phyloP scores from a whole-genome alignment of 345 rosid species.

The Cardamine chenopodiifolia region DNA sequence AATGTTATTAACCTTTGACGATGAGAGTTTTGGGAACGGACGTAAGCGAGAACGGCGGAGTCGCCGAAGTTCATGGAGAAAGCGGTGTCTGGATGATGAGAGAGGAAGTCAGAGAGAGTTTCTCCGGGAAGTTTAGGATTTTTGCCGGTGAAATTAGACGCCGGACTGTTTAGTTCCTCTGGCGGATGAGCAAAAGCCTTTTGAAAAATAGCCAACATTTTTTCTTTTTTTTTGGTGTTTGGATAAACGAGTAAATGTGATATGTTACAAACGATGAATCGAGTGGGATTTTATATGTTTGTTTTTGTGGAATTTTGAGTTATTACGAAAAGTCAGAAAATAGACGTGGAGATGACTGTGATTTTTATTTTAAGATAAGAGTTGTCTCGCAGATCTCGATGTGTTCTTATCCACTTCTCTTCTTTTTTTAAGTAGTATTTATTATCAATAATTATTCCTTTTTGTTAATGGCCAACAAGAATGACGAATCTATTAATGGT shows the following conservation, averaged over 20 bases:
- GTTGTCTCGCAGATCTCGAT: constrained; percentile 38
- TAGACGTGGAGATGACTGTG: constrained; percentile 36
- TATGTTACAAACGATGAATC: background rate
- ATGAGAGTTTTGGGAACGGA: constrained; percentile 42
- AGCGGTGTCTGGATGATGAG: constrained; percentile 54
- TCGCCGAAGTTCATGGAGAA: constrained; percentile 72
- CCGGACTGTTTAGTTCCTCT: constrained; percentile 89
- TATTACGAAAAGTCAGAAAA: background rate
- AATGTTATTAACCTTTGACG: constrained; percentile 31
- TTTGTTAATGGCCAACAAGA: constrained; percentile 26
- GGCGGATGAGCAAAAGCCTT: constrained; percentile 80
- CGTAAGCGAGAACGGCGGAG: constrained; percentile 71
- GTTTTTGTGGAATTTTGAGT: background rate
- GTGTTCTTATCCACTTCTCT: constrained; percentile 42
- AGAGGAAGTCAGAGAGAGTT: constrained; percentile 64
- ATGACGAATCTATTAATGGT: background rate
- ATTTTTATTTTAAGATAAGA: constrained; percentile 42
- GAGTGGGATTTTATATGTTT: constrained; percentile 15
- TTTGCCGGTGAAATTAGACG: constrained; percentile 49
- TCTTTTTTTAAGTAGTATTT: background rate
- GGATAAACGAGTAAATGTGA: constrained; percentile 11
- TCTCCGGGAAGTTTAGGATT: constrained; percentile 69
- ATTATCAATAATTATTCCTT: background rate
- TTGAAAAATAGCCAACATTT: constrained; percentile 92
- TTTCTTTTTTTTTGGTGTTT: background rate